Conservation (phyloP, 352 stramenopile species). For the Pythium monospermum region DNA sequence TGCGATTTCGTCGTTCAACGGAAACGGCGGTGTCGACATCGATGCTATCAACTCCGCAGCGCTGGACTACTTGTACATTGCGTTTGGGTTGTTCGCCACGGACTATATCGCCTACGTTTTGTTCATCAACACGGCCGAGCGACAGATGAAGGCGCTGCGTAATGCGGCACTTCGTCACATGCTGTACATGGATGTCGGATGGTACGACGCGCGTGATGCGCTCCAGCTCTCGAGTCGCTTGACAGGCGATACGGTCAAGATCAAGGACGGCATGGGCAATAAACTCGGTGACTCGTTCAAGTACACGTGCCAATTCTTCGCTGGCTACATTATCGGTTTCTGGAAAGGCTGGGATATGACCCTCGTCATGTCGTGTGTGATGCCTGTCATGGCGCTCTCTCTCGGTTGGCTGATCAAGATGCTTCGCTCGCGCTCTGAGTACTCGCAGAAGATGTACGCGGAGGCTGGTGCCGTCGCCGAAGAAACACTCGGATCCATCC, state of each 20-base stretch:
- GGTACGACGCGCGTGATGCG: slow-evolving; percentile 27
- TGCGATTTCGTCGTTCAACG: slow-evolving; percentile 24
- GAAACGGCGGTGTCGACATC: slow-evolving; percentile 14
- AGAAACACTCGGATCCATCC: slow-evolving; percentile 20
- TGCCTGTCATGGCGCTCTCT: slow-evolving; percentile 25
- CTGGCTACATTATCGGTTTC: slow-evolving; percentile 29
- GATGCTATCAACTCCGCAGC: slow-evolving; percentile 22
- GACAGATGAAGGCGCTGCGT: slow-evolving; percentile 31
- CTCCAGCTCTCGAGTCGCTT: slow-evolving; percentile 24
- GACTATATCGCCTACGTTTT: slow-evolving; percentile 29
- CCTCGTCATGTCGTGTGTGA: slow-evolving; percentile 26
- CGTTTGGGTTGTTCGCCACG: slow-evolving; percentile 29
- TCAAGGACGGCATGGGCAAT: slow-evolving; percentile 34
- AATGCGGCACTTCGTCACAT: slow-evolving; percentile 23
- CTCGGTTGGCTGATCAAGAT: slow-evolving; percentile 25
- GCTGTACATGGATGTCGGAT: slow-evolving; percentile 29
- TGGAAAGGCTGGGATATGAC: slow-evolving; percentile 25
- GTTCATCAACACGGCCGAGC: slow-evolving; percentile 30
- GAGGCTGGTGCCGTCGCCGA: slow-evolving; percentile 13
- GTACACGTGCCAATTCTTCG: slow-evolving; percentile 26
- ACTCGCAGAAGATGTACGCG: slow-evolving; percentile 20
- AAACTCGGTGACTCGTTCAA: slow-evolving; percentile 27
- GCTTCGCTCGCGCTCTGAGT: slow-evolving; percentile 13
- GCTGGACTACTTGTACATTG: slow-evolving; percentile 31
- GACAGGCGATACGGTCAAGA: slow-evolving; percentile 31